Base-by-base conservation (phyloP, 345 rosid species). In the Gossypium ekmanianum region DNA sequence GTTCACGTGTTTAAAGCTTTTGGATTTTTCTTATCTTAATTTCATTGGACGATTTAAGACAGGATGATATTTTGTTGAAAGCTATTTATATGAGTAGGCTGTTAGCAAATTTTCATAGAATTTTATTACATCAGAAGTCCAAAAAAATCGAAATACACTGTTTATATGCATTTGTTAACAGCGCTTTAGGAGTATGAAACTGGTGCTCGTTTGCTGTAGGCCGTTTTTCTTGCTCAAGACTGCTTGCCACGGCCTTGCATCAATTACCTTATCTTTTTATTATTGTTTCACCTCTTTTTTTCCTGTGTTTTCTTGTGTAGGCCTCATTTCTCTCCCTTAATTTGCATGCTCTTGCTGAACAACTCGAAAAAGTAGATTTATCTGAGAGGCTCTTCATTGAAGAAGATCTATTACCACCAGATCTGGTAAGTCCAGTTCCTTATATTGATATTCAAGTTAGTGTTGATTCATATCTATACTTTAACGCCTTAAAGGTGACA, bases 381-480 rank as follows among this genome's bases (percentile, higher is more conserved):
- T 85, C 90, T 4, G 71, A 85, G 76, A 81, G 91, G 78, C 94
- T 92, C 51, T 92, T 85, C 84, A 85, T 94, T 58, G 97, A 91
- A 67, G 79, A 87, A 50, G 93, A 94, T 81, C 80, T 92, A 61
- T 82, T 94, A 52, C 88, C 92, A 3, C 67, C 87, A 24, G 91
- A 90, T 54, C 74, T 75, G 94, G 97, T 94, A 87, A 55, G 83
- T 66, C 44, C 61, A 52, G 3, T 51, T 55, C 66, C 41, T 2
- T 56, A 54, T 57, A 69, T 59, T 48, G 74, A 17, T 74, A 59
- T 61, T 29, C 20, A 61, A 47, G 26, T 61, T 47, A 48, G 10
- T 48, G 6, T 26, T 26, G 56, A 11, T 48, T 74, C 26, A 47
- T 61, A 16, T 6, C 6, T 9, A 24, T 3, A 11, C 48, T 56